A percentile compares a stretch with the other conserved stretches of the same genome.
Conservation (phyloP, 2,329 filamentous ascomycete genomes). For the Alternaria triticina region DNA sequence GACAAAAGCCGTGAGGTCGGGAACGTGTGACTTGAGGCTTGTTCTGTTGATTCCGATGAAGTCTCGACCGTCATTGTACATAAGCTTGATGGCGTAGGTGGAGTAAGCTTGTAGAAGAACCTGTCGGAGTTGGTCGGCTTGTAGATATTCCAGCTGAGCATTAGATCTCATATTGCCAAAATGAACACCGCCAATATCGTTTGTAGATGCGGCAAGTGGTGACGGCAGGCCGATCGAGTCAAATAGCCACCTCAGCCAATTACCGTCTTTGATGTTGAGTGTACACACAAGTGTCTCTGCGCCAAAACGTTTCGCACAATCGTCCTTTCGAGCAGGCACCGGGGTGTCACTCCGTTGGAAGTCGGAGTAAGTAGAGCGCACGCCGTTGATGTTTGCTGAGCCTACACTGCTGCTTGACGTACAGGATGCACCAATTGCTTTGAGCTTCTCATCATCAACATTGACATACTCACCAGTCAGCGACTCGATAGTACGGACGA, state of each 20-base stretch:
- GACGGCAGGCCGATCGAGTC: neutral
- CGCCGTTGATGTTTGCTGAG: neutral
- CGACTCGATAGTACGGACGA: neutral
- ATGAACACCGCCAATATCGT: too few species aligned
- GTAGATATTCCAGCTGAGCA: neutral
- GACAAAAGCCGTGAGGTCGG: neutral
- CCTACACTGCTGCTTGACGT: neutral
- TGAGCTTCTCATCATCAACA: rapidly evolving
- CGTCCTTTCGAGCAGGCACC: rapidly evolving
- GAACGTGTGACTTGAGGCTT: neutral
- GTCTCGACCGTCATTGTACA: neutral
- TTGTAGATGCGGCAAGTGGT: too few species aligned
- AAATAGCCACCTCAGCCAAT: neutral
- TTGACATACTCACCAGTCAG: neutral
- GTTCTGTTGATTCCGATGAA: neutral
- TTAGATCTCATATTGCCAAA: neutral
- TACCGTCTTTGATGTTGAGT: neutral
- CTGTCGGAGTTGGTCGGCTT: neutral
- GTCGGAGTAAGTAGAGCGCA: neutral
- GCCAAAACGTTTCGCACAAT: neutral
- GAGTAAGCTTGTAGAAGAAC: neutral
- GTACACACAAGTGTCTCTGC: neutral
- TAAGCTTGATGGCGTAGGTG: neutral
- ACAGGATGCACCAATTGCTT: neutral
- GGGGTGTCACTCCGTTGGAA: neutral